Evolutionary conservation across 2,329 filamentous ascomycete species (phyloP).

Genomic region (Calonectria naviculata): DNA sequence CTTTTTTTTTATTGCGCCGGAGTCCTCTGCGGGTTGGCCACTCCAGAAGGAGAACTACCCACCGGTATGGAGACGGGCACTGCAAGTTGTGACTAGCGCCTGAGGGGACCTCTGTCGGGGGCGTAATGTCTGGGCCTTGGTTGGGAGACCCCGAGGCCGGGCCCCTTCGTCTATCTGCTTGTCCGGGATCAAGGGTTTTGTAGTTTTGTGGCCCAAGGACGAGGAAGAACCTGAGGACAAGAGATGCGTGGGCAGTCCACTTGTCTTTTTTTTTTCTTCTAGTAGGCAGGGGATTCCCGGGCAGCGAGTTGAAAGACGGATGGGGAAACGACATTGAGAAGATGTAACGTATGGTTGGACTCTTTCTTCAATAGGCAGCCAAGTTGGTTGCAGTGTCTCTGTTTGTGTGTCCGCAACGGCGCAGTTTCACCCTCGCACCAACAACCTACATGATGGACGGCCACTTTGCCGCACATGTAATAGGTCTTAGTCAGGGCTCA

Average conservation of each 20-base stretch:
- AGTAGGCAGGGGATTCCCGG: not conserved
- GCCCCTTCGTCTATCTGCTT: not conserved
- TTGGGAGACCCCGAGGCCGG: not conserved
- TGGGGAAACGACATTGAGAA: not conserved
- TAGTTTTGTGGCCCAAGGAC: not conserved
- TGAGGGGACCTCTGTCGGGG: not conserved
- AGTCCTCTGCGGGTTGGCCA: not conserved
- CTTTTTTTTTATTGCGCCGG: not conserved
- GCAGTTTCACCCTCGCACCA: not conserved
- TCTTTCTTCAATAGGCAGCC: not conserved
- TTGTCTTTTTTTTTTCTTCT: not conserved
- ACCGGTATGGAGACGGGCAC: constrained; percentile 2
- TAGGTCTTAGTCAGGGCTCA: constrained; percentile 7
- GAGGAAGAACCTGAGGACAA: constrained; percentile 2
- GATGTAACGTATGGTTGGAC: not conserved
- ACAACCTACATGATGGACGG: not conserved
- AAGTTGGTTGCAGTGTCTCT: not conserved
- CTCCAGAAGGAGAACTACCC: not conserved
- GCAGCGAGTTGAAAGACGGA: not conserved
- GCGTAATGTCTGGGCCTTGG: not conserved
- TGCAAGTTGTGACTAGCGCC: not conserved
- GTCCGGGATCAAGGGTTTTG: constrained; percentile 3
- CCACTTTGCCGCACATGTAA: not conserved
- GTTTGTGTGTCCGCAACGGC: not conserved
- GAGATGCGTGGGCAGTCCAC: not conserved